Evolutionary conservation across 1,284 basidiomycete species (phyloP).

Genomic region (Tylopilus sp.): DNA sequence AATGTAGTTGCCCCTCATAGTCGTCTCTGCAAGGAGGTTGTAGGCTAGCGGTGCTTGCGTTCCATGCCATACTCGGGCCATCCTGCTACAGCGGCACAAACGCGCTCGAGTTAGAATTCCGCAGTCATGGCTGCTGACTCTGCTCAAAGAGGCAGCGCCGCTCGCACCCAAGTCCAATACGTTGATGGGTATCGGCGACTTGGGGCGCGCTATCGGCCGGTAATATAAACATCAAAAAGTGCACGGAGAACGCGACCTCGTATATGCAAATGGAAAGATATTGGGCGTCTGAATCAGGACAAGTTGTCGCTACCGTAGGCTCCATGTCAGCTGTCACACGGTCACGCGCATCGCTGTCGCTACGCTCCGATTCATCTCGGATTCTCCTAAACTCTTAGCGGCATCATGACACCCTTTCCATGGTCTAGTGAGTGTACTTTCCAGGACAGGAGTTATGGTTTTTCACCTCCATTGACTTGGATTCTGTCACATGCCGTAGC

Average conservation of each 20-base stretch:
- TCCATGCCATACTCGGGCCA: constrained; percentile 64
- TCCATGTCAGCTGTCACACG: too few relatives aligned
- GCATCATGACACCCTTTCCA: too few relatives aligned
- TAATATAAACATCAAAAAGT: constrained; percentile 56
- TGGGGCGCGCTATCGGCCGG: constrained; percentile 56
- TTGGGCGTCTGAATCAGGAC: too few relatives aligned
- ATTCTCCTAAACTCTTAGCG: too few relatives aligned
- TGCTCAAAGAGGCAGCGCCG: constrained; percentile 38
- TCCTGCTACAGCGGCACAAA: constrained; percentile 69
- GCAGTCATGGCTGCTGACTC: constrained; percentile 23
- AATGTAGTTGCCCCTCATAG: constrained; percentile 34
- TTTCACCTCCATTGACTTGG: too few relatives aligned
- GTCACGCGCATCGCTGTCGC: too few relatives aligned
- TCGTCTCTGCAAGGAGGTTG: constrained; percentile 59
- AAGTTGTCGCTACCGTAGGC: too few relatives aligned
- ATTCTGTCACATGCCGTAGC: too few relatives aligned
- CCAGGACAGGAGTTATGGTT: too few relatives aligned
- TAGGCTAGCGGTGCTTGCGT: constrained; percentile 57
- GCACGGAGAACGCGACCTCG: constrained; percentile 65
- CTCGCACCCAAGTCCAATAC: constrained; percentile 39
- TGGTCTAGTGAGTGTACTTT: too few relatives aligned
- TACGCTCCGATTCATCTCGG: too few relatives aligned
- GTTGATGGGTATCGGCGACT: constrained; percentile 44
- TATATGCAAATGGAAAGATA: too few relatives aligned
- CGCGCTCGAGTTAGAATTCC: constrained; percentile 66